phyloP scores from a whole-genome alignment of 176 grass and related monocot species.

The Oropetium thomaeum region DNA sequence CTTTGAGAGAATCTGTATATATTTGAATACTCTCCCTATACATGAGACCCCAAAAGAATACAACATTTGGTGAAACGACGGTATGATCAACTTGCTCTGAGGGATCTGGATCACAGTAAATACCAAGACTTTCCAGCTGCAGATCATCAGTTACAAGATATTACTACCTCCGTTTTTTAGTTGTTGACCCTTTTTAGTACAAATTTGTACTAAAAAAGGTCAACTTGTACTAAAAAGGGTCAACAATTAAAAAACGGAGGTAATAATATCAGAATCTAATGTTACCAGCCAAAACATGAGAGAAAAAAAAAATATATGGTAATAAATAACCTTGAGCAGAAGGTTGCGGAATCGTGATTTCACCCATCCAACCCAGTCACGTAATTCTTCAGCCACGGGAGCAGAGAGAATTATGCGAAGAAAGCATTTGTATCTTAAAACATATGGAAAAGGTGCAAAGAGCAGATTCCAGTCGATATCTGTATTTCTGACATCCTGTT shows the following conservation, averaged over 20 bases:
- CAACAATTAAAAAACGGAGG: no score
- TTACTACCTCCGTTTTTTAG: no score
- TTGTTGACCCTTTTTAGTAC: no score
- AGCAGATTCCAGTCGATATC: conserved; percentile 51
- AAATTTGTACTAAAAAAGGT: no score
- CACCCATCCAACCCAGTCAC: conserved; percentile 75
- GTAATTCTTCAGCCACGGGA: conserved; percentile 49
- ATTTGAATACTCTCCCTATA: conserved; percentile 29
- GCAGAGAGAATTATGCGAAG: conserved; percentile 61
- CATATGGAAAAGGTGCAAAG: conserved; percentile 65
- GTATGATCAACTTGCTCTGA: conserved; percentile 51
- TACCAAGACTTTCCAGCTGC: conserved; percentile 55
- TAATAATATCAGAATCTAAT: no score
- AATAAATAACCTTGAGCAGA: conserved; percentile 58
- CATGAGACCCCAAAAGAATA: conserved; percentile 68
- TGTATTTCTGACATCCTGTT: conserved; percentile 45
- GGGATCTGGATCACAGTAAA: conserved; percentile 58
- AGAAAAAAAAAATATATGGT: not conserved
- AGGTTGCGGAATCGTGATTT: conserved; percentile 66
- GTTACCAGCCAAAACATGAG: conserved; percentile 20
- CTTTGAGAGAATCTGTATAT: conserved; percentile 38
- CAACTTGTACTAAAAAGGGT: no score
- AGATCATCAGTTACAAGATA: conserved; percentile 24
- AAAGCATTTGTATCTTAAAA: conserved; percentile 40
- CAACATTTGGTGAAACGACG: conserved; percentile 38